Evolutionary conservation across 768 basidiomycete species (phyloP).

Genomic region (Termitomyces titanicus): DNA sequence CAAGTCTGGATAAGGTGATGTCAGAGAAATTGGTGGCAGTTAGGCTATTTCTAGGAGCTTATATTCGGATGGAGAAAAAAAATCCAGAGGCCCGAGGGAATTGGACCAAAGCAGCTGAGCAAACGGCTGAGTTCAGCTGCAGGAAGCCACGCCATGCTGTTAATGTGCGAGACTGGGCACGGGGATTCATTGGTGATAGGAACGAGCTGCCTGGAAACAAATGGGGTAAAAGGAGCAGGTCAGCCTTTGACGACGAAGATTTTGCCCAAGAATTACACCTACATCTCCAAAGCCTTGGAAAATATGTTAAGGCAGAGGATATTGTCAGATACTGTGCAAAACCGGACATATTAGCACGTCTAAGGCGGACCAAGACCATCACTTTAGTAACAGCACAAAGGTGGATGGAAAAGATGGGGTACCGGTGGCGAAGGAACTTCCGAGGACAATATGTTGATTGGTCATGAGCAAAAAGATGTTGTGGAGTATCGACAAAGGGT

Average conservation of each 20-base stretch:
- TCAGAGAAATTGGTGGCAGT: not conserved
- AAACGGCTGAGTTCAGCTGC: not conserved
- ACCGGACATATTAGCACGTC: slow-evolving; percentile 8
- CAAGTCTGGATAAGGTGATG: not conserved
- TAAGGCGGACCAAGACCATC: slow-evolving; percentile 9
- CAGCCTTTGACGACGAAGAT: slow-evolving; percentile 11
- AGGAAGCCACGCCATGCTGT: not conserved
- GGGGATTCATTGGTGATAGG: not conserved
- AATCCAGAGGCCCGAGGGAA: not conserved
- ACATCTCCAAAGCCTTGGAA: slow-evolving; percentile 19
- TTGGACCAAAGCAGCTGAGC: not conserved
- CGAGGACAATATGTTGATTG: slow-evolving; percentile 26
- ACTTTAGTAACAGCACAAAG: slow-evolving; percentile 18
- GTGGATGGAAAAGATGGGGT: slow-evolving; percentile 22
- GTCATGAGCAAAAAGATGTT: slow-evolving; percentile 27
- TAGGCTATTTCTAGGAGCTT: not conserved
- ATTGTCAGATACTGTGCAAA: slow-evolving; percentile 15
- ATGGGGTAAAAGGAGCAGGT: not conserved
- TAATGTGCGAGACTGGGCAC: not conserved
- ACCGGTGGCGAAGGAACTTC: slow-evolving; percentile 14
- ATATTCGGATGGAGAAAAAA: not conserved
- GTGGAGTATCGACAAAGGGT: slow-evolving; percentile 22
- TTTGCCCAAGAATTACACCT: slow-evolving; percentile 12
- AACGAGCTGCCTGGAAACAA: not conserved
- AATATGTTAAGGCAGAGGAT: slow-evolving; percentile 19